Percentiles rank a stretch among this genome's conserved stretches.
Conservation (phyloP, 768 basidiomycete genomes). For the Peribolospora baueri region DNA sequence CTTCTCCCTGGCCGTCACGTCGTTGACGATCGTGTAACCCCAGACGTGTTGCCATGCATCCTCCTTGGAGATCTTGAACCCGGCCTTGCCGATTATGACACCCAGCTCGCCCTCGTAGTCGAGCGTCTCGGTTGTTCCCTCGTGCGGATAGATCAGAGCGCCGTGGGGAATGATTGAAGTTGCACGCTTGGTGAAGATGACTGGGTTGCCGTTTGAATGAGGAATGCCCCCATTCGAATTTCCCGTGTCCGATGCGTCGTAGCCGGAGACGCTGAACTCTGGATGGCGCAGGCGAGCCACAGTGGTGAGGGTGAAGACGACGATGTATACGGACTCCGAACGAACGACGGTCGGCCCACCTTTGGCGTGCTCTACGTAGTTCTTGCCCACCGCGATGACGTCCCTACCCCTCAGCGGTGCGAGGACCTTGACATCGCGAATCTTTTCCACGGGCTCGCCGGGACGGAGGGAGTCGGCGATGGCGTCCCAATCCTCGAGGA, state of each 20-base stretch:
- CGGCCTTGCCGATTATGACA: slow-evolving; percentile 15
- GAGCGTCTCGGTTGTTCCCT: slow-evolving; percentile 11
- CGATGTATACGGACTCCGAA: not conserved
- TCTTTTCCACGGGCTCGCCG: slow-evolving; percentile 26
- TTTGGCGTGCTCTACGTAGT: slow-evolving; percentile 13
- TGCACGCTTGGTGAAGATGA: slow-evolving; percentile 18
- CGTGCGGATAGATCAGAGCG: slow-evolving; percentile 13
- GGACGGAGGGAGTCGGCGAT: not conserved
- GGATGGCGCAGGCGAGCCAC: not conserved
- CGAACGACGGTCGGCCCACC: not conserved
- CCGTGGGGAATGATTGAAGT: slow-evolving; percentile 14
- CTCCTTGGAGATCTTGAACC: slow-evolving; percentile 13
- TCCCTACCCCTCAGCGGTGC: slow-evolving; percentile 15
- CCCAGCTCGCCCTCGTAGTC: slow-evolving; percentile 18
- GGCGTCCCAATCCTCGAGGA: not conserved
- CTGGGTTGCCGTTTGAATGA: slow-evolving; percentile 1
- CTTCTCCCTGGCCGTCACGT: slow-evolving; percentile 15
- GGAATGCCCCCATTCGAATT: not conserved
- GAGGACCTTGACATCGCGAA: slow-evolving; percentile 11
- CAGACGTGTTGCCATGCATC: slow-evolving; percentile 17
- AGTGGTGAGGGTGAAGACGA: not conserved
- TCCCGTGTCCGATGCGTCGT: slow-evolving; percentile 9
- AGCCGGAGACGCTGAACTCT: slow-evolving; percentile 12
- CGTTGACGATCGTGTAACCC: slow-evolving; percentile 10
- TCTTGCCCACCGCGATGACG: slow-evolving; percentile 16